These are phyloP conservation scores for Xylaria digitata DNA, from an alignment of 2,329 filamentous ascomycete genomes.

Conservation along the genomic window DNA sequence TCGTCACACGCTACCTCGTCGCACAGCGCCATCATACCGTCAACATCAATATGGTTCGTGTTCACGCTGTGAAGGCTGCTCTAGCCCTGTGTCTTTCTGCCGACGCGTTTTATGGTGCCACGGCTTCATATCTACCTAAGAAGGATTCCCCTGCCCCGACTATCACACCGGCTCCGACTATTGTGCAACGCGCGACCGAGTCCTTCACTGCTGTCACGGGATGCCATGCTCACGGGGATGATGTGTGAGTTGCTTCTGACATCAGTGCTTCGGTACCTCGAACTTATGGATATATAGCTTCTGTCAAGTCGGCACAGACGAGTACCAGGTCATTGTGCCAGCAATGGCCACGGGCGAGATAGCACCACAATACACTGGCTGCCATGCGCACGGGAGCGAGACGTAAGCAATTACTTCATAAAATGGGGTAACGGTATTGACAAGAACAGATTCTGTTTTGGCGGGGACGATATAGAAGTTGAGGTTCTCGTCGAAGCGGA, in stretches of 20 bases:
- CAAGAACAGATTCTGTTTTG: slow-evolving; percentile 8
- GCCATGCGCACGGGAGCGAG: slow-evolving; percentile 64
- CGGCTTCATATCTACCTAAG: neutral
- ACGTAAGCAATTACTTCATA: slow-evolving; percentile 54
- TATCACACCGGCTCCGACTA: slow-evolving; percentile 2
- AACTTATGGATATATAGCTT: neutral
- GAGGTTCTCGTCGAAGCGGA: slow-evolving; percentile 12
- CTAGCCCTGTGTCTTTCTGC: slow-evolving; percentile 8
- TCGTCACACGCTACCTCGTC: neutral
- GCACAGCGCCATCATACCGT: neutral
- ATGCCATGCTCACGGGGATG: slow-evolving; percentile 11
- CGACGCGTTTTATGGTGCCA: neutral
- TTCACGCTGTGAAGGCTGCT: neutral
- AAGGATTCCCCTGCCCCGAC: neutral
- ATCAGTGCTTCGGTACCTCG: neutral
- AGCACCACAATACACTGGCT: slow-evolving; percentile 53
- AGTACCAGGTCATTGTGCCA: slow-evolving; percentile 49
- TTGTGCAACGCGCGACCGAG: slow-evolving; percentile 5
- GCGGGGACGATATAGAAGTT: slow-evolving; percentile 7
- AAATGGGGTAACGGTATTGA: neutral
- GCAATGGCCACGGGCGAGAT: slow-evolving; percentile 47
- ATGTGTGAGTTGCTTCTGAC: neutral
- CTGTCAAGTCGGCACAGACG: slow-evolving; percentile 25
- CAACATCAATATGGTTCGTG: slow-evolving; percentile 3
- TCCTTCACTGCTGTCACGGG: slow-evolving; percentile 10